A percentile compares a stretch with the other conserved stretches of the same genome.
phyloP scores from a whole-genome alignment of 2,329 filamentous ascomycete genomes.

The Aspergillus niger region DNA sequence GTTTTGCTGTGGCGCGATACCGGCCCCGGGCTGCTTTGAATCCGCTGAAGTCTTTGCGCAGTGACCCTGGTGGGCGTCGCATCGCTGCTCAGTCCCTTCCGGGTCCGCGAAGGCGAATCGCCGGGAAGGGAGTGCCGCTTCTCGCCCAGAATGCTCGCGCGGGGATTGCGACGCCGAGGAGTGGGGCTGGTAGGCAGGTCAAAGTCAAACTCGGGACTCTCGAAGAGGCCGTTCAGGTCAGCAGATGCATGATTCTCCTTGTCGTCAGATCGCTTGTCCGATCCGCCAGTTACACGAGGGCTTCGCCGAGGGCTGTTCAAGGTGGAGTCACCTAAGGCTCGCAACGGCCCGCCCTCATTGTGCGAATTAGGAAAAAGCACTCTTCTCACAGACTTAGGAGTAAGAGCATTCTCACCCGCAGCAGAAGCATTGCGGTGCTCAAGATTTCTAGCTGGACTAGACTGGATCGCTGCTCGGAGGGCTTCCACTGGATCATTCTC shows the following conservation, averaged over 20 bases:
- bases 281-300: constrained; percentile 41
- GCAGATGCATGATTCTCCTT: constrained; percentile 59
- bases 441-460: constrained; percentile 59
- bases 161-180: constrained; percentile 57
- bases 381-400: constrained; percentile 56
- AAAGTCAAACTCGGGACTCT: constrained; percentile 55
- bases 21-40: constrained; percentile 28
- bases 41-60: constrained; percentile 37
- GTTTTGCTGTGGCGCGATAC: constrained; percentile 27
- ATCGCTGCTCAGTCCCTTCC: constrained; percentile 24
- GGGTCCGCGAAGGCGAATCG: constrained; percentile 34
- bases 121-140: constrained; percentile 42
- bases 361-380: constrained; percentile 46
- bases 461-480: constrained; percentile 59
- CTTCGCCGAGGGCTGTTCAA: constrained; percentile 54
- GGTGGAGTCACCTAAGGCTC: constrained; percentile 38
- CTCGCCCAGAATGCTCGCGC: constrained; percentile 37
- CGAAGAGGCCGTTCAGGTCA: constrained; percentile 67
- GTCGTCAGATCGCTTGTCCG: constrained; percentile 48
- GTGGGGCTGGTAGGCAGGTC: constrained; percentile 58
- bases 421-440: constrained; percentile 43
- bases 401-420: constrained; percentile 54
- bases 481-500: constrained; percentile 48
- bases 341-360: constrained; percentile 37
- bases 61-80: constrained; percentile 35